These are phyloP conservation scores for Chalciporus piperatoides DNA, from an alignment of 1,284 basidiomycete genomes.

Conservation along the genomic window DNA sequence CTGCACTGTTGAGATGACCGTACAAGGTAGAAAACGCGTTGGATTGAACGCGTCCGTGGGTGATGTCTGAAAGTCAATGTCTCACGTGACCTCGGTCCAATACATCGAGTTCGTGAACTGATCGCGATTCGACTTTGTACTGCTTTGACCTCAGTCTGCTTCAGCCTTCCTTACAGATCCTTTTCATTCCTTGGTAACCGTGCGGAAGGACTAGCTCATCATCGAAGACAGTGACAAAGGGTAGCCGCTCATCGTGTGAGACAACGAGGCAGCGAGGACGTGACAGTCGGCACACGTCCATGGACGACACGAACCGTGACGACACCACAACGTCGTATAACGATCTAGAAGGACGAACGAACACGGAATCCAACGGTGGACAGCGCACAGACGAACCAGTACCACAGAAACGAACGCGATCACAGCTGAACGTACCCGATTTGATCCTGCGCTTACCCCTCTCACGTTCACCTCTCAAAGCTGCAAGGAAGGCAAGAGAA, in stretches of 20 bases:
- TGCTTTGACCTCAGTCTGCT: background rate
- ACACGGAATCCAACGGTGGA: slow-evolving; percentile 3
- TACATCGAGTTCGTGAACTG: background rate
- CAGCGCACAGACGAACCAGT: slow-evolving; percentile 2
- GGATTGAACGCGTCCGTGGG: too few species aligned
- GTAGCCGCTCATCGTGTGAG: background rate
- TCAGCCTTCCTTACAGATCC: background rate
- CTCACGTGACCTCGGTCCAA: too few species aligned
- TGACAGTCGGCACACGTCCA: slow-evolving; percentile 3
- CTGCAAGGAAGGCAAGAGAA: slow-evolving; percentile 38
- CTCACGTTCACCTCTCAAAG: slow-evolving; percentile 48
- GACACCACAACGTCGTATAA: slow-evolving; percentile 5
- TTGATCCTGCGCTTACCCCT: slow-evolving; percentile 40
- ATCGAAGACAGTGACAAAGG: background rate
- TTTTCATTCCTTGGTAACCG: background rate
- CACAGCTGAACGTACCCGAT: slow-evolving; percentile 46
- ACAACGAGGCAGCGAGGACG: too few species aligned
- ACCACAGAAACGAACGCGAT: slow-evolving; percentile 43
- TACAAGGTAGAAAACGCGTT: too few species aligned
- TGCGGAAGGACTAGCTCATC: background rate
- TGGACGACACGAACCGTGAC: slow-evolving; percentile 19
- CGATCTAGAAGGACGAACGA: slow-evolving; percentile 1
- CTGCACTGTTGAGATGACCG: too few species aligned
- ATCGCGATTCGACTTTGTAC: slow-evolving; percentile 1
- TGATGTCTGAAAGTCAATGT: too few species aligned